These are phyloP conservation scores for Colletotrichum musicola DNA, from an alignment of 2,329 filamentous ascomycete species.

Conservation along the genomic window DNA sequence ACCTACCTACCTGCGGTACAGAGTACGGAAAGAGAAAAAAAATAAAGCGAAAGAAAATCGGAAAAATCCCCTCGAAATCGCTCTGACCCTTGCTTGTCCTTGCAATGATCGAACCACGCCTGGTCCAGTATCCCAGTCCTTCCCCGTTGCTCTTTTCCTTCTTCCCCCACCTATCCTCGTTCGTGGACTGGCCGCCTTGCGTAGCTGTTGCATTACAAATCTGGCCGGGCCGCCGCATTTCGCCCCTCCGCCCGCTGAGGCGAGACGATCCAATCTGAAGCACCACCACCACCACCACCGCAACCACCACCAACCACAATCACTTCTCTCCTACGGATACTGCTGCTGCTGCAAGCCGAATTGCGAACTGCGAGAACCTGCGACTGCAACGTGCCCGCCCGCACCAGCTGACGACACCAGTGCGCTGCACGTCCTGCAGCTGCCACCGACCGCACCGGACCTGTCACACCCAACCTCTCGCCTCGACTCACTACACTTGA, in stretches of 20 bases:
- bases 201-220: conserved; percentile 33
- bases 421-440: conserved; percentile 2
- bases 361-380: neutral
- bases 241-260: conserved; percentile 27
- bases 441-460: neutral
- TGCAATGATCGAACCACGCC: conserved; percentile 27
- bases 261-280: conserved; percentile 19
- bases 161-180: conserved; percentile 14
- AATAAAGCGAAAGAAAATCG: neutral
- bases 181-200: conserved; percentile 9
- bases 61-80: conserved; percentile 15
- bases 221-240: conserved; percentile 33
- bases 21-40: neutral
- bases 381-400: neutral
- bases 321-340: neutral
- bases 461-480: neutral
- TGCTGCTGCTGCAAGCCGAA: no score
- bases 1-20: neutral
- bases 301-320: neutral
- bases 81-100: neutral
- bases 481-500: neutral
- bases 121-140: neutral
- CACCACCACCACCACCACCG: conserved; percentile 1
- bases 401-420: conserved; percentile 28
- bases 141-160: neutral